These are phyloP conservation scores for Pythium brachiatum DNA, from an alignment of 352 stramenopile species.

Conservation along the genomic window DNA sequence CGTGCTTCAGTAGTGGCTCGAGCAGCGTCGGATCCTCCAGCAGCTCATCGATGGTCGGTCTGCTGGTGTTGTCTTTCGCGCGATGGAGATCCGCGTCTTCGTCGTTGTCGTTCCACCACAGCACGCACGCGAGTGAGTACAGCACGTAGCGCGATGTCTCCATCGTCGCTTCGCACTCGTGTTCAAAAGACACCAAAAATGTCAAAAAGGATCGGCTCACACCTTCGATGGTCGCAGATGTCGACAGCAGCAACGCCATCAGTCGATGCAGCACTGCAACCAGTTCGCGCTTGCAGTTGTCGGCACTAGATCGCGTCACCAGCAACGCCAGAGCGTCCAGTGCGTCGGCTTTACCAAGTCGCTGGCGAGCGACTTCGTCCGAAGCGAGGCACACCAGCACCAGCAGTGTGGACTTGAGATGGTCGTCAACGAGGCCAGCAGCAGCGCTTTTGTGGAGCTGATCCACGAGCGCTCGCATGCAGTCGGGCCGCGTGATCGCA, in stretches of 20 bases:
- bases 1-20: slow-evolving; percentile 45
- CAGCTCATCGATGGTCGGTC: slow-evolving; percentile 36
- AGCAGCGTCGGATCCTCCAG: slow-evolving; percentile 47
- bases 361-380: slow-evolving; percentile 33
- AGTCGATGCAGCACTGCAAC: slow-evolving; percentile 41
- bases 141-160: slow-evolving; percentile 54
- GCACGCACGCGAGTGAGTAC: slow-evolving; percentile 52
- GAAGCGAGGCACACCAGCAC: slow-evolving; percentile 36
- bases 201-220: slow-evolving; percentile 47
- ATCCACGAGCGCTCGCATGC: slow-evolving; percentile 42
- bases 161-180: slow-evolving; percentile 13
- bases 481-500: slow-evolving; percentile 45
- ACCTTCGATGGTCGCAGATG: slow-evolving; percentile 38
- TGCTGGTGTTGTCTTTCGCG: neutral
- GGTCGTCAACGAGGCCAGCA: slow-evolving; percentile 25
- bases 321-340: slow-evolving; percentile 43
- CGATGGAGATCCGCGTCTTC: neutral
- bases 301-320: slow-evolving; percentile 7
- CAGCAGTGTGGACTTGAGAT: slow-evolving; percentile 41
- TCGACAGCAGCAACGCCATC: slow-evolving; percentile 52
- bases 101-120: slow-evolving; percentile 56
- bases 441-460: slow-evolving; percentile 30
- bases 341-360: slow-evolving; percentile 36
- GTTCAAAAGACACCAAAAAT: slow-evolving; percentile 51
- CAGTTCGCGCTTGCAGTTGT: neutral